Evolutionary conservation across 2,329 filamentous ascomycete genomes (phyloP), one percentile per base, ranked within the genome.

Genomic region (Blastomyces emzantsi): DNA sequence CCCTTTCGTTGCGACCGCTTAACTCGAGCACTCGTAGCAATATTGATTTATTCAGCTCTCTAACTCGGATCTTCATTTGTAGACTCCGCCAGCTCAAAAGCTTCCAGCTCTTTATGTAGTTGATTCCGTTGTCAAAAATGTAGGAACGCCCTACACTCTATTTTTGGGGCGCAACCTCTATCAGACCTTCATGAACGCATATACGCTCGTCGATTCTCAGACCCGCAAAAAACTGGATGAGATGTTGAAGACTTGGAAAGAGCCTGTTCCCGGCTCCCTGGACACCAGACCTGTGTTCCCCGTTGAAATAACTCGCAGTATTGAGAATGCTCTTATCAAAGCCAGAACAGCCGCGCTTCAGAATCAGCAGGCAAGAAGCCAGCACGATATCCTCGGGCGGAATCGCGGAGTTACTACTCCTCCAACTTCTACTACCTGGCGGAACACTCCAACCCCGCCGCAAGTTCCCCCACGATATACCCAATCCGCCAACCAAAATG

Each of bases 41-140:
- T 39, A 54, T 58, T 63, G 52, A 63, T 30, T 25, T 57, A 17
- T 63, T 22, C 28, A 66, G 69, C 65, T 75, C 73, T 75, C 73
- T 74, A 73, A 75, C 57, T 47, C 36, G 41, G 8, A 30, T 73
- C 69, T 62, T 70, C 67, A 67, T 71, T 61, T 74, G 68, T 77
- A 99, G 94, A 90, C 89, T 62, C 85, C 91, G 56, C 92, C 94
- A 49, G 84, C 86, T 66, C 92, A 92, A 76, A 99, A 97, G 73
- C 81, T 99, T 2, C 92, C 94, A 22, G 91, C 94, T n/a, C 83
- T 99, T 36, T 99, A 97, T 78, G 90, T 99, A 68, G 87, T 99
- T 73, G 94, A 99, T 78, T 97, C 93, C 19, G 93, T 99, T 66
- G 92, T 96, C 73, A 99, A 99, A 78, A 97, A 99, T 80, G 92